phyloP scores from a whole-genome alignment of 202 grass and related monocot genomes.

The Carex arenaria region DNA sequence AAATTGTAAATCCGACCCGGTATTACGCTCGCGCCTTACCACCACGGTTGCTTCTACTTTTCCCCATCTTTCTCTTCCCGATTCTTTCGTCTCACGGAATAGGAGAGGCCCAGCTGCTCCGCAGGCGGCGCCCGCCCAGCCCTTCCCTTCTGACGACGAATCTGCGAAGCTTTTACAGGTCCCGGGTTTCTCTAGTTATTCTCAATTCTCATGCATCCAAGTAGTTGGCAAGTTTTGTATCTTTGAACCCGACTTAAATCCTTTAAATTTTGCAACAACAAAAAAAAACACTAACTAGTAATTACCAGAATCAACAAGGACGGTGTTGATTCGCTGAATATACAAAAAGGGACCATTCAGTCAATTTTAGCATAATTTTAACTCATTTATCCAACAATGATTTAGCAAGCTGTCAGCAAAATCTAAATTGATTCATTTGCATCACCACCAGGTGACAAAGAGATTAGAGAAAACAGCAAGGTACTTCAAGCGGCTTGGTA shows the following conservation, averaged over 20 bases:
- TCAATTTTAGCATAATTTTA: neutral
- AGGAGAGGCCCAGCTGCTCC: conserved; percentile 22
- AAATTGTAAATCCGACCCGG: neutral
- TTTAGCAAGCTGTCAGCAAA: neutral
- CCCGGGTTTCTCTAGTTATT: neutral
- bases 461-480: conserved; percentile 72
- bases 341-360: neutral
- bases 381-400: neutral
- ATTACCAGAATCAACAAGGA: neutral
- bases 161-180: conserved; percentile 63
- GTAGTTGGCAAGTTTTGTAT: neutral
- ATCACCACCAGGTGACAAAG: conserved; percentile 57
- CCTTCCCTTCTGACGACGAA: conserved; percentile 10
- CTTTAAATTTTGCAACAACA: neutral
- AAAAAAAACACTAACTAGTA: neutral
- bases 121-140: neutral
- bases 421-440: neutral
- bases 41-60: conserved; percentile 26
- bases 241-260: neutral
- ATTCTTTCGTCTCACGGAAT: conserved; percentile 8
- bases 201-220: conserved; percentile 13
- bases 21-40: conserved; percentile 11
- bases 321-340: neutral
- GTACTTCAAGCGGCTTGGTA: conserved; percentile 90
- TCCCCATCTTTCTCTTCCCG: conserved; percentile 36